These are phyloP conservation scores for Triticum turgidum DNA, from an alignment of 176 grass and related monocot genomes.

Conservation along the genomic window DNA sequence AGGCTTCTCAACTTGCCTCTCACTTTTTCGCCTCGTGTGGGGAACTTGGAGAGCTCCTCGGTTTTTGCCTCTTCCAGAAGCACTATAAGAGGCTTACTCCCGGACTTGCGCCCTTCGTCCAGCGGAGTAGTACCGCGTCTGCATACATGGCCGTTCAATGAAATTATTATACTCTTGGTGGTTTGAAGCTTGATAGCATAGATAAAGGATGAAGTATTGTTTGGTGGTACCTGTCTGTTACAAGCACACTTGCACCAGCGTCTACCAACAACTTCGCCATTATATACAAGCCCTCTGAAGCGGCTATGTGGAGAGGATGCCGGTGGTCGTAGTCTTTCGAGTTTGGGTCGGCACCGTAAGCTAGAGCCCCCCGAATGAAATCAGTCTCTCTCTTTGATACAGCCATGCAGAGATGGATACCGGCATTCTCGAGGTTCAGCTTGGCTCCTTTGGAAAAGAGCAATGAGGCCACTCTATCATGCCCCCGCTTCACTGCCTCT, in stretches of 20 bases:
- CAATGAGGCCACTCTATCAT: constrained; percentile 69
- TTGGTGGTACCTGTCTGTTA: constrained; percentile 56
- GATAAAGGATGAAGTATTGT: neutral
- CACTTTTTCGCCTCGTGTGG: constrained; percentile 48
- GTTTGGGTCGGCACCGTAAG: constrained; percentile 70
- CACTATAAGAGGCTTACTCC: constrained; percentile 53
- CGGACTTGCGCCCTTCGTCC: constrained; percentile 68
- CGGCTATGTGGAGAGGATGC: constrained; percentile 86
- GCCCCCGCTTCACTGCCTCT: constrained; percentile 74
- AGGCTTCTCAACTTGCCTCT: constrained; percentile 32
- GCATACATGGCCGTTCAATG: neutral
- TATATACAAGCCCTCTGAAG: constrained; percentile 73
- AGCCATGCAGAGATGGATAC: constrained; percentile 68
- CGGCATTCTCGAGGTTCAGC: constrained; percentile 62
- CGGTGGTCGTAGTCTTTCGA: constrained; percentile 84
- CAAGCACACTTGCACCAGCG: constrained; percentile 81
- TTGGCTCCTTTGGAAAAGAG: constrained; percentile 60
- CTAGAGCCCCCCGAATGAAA: constrained; percentile 65
- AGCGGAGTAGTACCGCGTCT: constrained; percentile 82
- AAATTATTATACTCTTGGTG: no score
- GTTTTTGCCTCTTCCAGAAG: constrained; percentile 65
- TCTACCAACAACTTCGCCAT: constrained; percentile 76
- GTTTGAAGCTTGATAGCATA: neutral
- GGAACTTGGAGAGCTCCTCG: constrained; percentile 68
- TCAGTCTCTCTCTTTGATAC: constrained; percentile 68